Conservation (phyloP, 2,329 filamentous ascomycete genomes). For the Talaromyces marneffei region DNA sequence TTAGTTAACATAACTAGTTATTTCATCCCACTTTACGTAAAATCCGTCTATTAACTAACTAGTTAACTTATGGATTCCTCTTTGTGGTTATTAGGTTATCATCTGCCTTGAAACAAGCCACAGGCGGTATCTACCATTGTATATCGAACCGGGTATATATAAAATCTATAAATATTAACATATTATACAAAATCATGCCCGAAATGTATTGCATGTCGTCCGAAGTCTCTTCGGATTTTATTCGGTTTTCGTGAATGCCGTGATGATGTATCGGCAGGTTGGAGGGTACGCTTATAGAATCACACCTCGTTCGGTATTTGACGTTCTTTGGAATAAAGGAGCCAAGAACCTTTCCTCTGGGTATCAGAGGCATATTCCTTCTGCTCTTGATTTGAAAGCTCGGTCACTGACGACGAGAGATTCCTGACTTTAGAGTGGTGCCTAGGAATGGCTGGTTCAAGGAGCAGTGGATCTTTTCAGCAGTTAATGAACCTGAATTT, state of each 20-base stretch:
- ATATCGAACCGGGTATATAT: background rate
- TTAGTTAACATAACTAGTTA: too few species aligned
- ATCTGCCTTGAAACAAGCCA: too few species aligned
- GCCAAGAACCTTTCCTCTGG: too few species aligned
- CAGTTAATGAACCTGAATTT: background rate
- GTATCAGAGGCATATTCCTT: background rate
- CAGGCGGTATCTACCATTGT: too few species aligned
- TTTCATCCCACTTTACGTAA: too few species aligned
- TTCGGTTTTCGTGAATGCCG: background rate
- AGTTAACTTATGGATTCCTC: too few species aligned
- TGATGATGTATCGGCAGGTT: background rate
- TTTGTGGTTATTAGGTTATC: too few species aligned
- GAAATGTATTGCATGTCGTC: background rate
- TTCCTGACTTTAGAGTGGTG: background rate
- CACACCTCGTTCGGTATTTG: too few species aligned
- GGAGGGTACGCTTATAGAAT: background rate
- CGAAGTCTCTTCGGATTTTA: background rate
- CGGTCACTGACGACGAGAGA: background rate
- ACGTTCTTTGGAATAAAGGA: background rate
- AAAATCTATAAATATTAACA: too few species aligned
- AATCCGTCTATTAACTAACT: too few species aligned
- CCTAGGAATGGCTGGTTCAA: background rate
- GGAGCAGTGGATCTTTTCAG: background rate
- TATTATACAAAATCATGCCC: background rate
- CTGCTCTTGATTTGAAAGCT: background rate